Base-by-base conservation (phyloP, 1,284 basidiomycete species). In the Taiwanofungus camphoratus region DNA sequence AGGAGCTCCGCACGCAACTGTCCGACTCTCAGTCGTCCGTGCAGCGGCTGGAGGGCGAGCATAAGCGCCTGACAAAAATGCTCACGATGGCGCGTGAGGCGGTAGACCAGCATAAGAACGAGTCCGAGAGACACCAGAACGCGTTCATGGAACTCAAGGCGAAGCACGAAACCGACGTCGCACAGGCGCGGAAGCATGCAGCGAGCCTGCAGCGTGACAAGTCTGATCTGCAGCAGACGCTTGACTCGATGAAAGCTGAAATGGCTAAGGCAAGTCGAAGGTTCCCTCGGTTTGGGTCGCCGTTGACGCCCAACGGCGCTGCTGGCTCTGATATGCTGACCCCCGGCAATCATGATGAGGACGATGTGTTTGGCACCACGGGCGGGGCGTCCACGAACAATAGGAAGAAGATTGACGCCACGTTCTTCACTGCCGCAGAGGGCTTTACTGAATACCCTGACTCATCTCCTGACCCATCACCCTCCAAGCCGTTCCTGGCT, bases 81-180 rank as follows among this genome's bases (percentile, higher is more conserved):
- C 80, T 97, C 39, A 76, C 82, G 16, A 70, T 76, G 4, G 69
- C 87, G 1, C 83, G 89, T 24, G 90, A 95, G 58, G 65, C 82
- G 1, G 75, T 79, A 33, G 94, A 98, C 57, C 76, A 82, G 31
- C 83, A 92, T 66, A 93, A 94, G 66, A 86, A 81, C 48, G 92
- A 97, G 58, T 68, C 79, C 4, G 93, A 98, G 52, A 79, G 83
- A 15, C 74, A 90, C 42, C 73, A 79, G 42, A 70, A 68, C 38
- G 64, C 77, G 6, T 65, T 81, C 22, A 82, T 87, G 43, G 87
- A 91, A 39, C 72, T 93, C 61, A 92, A 89, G 62, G 77, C 80
- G 41, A 91, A 92, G 62, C 92, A 97, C 60, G 95, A 90, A 63
- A 92, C 92, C 3, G 92, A 96, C 50, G 79, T 95, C 46, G 94